These are phyloP conservation scores for Ophiostoma himal-ulmi DNA, from an alignment of 2,329 filamentous ascomycete species.

Conservation along the genomic window DNA sequence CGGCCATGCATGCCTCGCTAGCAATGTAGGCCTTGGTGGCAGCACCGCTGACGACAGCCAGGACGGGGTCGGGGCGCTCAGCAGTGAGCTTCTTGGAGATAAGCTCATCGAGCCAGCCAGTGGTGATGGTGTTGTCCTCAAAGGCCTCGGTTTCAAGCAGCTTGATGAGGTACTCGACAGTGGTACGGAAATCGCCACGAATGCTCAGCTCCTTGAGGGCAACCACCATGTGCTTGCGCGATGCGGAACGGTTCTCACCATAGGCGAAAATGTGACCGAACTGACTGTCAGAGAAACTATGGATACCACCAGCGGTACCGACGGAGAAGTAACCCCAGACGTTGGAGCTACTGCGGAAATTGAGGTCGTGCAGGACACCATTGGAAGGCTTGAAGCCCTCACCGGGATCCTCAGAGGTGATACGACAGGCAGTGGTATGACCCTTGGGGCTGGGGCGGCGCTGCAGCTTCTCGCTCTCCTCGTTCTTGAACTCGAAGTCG, in stretches of 20 bases:
- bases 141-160: conserved; percentile 96
- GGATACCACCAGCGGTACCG: conserved; percentile 90
- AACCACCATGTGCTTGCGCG: conserved; percentile 98
- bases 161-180: conserved; percentile 98
- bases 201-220: conserved; percentile 98
- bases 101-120: conserved; percentile 96
- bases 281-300: conserved; percentile 98
- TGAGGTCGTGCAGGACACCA: conserved; percentile 97
- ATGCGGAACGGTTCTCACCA: conserved; percentile 92
- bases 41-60: conserved; percentile 93
- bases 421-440: conserved; percentile 96
- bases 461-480: conserved; percentile 77
- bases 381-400: conserved; percentile 99
- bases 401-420: conserved; percentile 96
- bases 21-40: conserved; percentile 91
- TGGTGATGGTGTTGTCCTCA: conserved; percentile 98
- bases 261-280: conserved; percentile 99
- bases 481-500: conserved; percentile 91
- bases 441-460: conserved; percentile 88
- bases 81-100: conserved; percentile 97
- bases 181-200: conserved; percentile 97
- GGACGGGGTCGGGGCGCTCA: conserved; percentile 85
- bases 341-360: conserved; percentile 97
- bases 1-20: conserved; percentile 80
- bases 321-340: conserved; percentile 99